phyloP scores from a whole-genome alignment of 2,329 filamentous ascomycete genomes.

The Diplodia corticola region DNA sequence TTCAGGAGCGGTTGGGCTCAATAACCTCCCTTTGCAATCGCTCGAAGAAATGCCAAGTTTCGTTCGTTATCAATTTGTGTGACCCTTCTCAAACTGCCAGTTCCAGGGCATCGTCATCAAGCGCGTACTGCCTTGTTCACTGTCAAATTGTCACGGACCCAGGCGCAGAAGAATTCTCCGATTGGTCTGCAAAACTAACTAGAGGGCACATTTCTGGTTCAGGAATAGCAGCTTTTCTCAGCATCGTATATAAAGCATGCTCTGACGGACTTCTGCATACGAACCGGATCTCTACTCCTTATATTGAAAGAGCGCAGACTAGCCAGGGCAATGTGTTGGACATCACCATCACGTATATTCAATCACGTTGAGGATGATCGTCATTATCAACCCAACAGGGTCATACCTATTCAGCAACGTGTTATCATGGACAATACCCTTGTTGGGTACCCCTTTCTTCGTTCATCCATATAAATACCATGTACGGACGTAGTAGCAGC shows the following conservation, averaged over 20 bases:
- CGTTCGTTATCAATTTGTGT: too few relatives aligned
- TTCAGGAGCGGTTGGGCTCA: not conserved
- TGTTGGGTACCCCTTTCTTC: too few relatives aligned
- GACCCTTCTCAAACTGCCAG: not conserved
- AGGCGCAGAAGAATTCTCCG: not conserved
- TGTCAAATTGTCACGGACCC: not conserved
- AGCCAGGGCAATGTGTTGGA: too few relatives aligned
- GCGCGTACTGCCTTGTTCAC: not conserved
- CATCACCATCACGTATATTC: too few relatives aligned
- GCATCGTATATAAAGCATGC: not conserved
- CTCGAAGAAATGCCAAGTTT: not conserved
- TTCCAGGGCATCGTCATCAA: not conserved
- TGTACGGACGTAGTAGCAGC: too few relatives aligned
- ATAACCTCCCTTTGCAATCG: not conserved
- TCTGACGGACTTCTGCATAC: not conserved
- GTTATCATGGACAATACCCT: too few relatives aligned
- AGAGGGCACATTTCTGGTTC: not conserved
- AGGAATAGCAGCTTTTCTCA: not conserved
- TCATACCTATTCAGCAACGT: too few relatives aligned
- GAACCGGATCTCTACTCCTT: not conserved
- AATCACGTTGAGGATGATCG: too few relatives aligned
- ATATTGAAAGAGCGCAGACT: not conserved
- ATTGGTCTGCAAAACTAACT: not conserved
- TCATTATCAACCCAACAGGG: too few relatives aligned
- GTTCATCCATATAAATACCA: too few relatives aligned